These are phyloP conservation scores for Saprolegnia diclina DNA, from an alignment of 352 stramenopile species.

Conservation along the genomic window DNA sequence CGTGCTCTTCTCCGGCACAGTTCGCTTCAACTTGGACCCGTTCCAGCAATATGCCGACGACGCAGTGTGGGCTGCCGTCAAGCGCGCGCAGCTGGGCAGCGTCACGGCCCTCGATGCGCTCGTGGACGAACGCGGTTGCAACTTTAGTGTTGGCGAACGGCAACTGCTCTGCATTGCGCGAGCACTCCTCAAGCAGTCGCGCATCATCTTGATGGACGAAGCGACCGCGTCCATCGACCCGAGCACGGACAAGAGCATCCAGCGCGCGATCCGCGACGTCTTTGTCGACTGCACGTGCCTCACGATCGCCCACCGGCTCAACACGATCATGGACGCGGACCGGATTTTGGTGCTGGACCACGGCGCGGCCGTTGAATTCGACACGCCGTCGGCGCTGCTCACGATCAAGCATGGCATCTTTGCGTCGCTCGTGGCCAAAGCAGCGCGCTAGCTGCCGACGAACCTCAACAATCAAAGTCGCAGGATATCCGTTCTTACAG, in stretches of 20 bases:
- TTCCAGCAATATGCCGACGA: constrained; percentile 64
- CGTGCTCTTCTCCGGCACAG: constrained; percentile 88
- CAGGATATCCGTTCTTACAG: background rate
- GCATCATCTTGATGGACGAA: constrained; percentile 79
- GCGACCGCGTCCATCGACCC: constrained; percentile 66
- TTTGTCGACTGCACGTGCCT: constrained; percentile 83
- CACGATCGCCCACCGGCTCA: constrained; percentile 90
- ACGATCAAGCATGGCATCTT: constrained; percentile 30
- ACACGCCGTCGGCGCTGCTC: constrained; percentile 58
- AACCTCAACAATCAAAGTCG: too few relatives aligned
- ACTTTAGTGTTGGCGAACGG: constrained; percentile 78
- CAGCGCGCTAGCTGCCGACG: background rate
- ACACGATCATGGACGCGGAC: constrained; percentile 89
- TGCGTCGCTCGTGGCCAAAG: background rate
- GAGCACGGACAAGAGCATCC: constrained; percentile 12
- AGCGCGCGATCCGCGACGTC: constrained; percentile 31
- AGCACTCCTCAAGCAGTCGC: constrained; percentile 63
- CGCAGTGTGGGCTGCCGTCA: constrained; percentile 85
- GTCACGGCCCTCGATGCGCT: constrained; percentile 45
- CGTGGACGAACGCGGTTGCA: constrained; percentile 60
- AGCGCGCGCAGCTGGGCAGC: constrained; percentile 82
- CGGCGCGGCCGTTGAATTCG: constrained; percentile 74
- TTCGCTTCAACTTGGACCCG: constrained; percentile 77
- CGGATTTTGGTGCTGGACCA: constrained; percentile 79
- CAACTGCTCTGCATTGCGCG: constrained; percentile 79